phyloP scores from a whole-genome alignment of 345 rosid species.

The Physaria fendleri region DNA sequence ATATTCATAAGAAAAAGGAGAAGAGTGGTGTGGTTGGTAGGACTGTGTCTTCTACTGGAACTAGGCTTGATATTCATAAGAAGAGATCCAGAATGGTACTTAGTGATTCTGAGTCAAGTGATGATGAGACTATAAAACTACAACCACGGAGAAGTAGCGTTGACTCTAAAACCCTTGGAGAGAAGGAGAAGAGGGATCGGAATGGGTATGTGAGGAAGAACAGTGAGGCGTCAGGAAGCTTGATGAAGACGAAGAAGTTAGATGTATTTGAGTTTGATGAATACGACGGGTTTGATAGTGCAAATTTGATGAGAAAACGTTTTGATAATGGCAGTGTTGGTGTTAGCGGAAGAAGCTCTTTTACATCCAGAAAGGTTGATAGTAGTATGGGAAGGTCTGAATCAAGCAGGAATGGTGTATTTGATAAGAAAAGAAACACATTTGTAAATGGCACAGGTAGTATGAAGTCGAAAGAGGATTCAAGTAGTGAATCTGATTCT shows the following conservation, averaged over 20 bases:
- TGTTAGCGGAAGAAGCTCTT: conserved; percentile 34
- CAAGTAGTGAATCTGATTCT: conserved; percentile 35
- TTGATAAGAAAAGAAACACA: conserved; percentile 42
- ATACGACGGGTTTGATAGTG: conserved; percentile 60
- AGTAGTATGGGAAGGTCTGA: conserved; percentile 47
- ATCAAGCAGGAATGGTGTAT: conserved; percentile 39
- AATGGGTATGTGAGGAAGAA: conserved; percentile 37
- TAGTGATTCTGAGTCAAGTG: conserved; percentile 82
- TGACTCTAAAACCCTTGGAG: conserved; percentile 41
- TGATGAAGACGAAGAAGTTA: conserved; percentile 52
- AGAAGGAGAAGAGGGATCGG: conserved; percentile 39
- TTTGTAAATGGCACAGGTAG: conserved; percentile 36
- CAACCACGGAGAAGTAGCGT: conserved; percentile 38
- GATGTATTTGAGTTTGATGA: conserved; percentile 81
- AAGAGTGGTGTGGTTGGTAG: conserved; percentile 39
- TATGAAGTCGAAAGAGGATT: conserved; percentile 35
- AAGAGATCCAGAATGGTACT: conserved; percentile 57
- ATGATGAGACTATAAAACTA: conserved; percentile 53
- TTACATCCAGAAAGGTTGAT: conserved; percentile 32
- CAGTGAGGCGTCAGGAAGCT: conserved; percentile 34
- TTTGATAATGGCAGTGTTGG: conserved; percentile 41
- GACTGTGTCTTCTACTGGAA: conserved; percentile 39
- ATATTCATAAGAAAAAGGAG: conserved; percentile 51
- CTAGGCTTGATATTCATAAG: conserved; percentile 38
- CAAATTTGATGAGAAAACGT: conserved; percentile 35